A percentile compares a stretch with the other conserved stretches of the same genome.
These are phyloP conservation scores for Coccomyxa sp. DNA, from an alignment of 139 green algal genomes.

Conservation along the genomic window DNA sequence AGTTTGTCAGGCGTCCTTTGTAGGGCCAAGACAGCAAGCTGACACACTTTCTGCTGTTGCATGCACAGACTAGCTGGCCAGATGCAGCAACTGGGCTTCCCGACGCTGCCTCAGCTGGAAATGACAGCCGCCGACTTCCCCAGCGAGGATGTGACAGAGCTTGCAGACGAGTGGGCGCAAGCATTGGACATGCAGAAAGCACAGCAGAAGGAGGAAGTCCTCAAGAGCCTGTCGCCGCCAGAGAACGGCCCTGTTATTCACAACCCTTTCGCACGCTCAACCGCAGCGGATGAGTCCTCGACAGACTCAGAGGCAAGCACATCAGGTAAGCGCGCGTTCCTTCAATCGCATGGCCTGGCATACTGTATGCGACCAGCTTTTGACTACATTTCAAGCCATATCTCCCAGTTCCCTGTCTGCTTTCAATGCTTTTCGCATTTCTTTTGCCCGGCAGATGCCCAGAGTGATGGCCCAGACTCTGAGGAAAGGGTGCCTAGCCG, in stretches of 20 bases:
- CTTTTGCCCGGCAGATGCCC: no score
- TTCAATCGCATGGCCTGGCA: no score
- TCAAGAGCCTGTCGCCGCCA: background rate
- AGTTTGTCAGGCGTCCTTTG: background rate
- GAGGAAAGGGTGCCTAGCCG: no score
- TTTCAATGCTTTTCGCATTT: no score
- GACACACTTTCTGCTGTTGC: background rate
- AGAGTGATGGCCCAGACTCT: no score
- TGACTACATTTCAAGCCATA: no score
- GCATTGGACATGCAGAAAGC: background rate
- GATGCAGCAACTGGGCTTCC: constrained; percentile 27
- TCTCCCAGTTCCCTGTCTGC: no score
- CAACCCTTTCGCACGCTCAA: background rate
- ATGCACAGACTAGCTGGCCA: constrained; percentile 4
- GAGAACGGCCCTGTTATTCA: background rate
- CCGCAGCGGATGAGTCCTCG: background rate
- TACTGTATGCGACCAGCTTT: no score
- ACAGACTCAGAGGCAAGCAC: background rate
- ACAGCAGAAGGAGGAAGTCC: background rate
- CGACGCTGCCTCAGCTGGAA: constrained; percentile 17
- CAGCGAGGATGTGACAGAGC: background rate
- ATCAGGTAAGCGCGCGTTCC: no score
- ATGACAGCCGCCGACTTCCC: constrained; percentile 2
- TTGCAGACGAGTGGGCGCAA: background rate
- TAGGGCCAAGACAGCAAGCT: background rate